phyloP scores from a whole-genome alignment of 2,329 filamentous ascomycete genomes.

The Epichloe amarillans region DNA sequence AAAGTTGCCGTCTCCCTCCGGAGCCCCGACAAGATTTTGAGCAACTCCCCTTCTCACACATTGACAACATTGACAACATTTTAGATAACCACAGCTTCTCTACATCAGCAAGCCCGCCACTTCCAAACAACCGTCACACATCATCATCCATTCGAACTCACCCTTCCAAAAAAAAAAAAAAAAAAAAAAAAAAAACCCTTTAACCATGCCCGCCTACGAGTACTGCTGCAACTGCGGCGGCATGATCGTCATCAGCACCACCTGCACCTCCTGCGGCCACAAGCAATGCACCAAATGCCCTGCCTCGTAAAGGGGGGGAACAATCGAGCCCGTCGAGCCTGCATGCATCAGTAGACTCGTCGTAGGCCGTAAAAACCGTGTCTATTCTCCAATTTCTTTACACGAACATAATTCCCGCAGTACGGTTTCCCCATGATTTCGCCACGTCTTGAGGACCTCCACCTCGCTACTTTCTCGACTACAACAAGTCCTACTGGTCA shows the following conservation, averaged over 20 bases:
- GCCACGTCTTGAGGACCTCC: neutral
- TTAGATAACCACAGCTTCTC: too few species aligned
- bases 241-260: conserved; percentile 44
- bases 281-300: conserved; percentile 35
- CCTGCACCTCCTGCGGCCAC: conserved; percentile 37
- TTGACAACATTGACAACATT: too few species aligned
- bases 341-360: too few species aligned
- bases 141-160: neutral
- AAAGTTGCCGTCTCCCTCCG: neutral
- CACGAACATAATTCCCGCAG: neutral
- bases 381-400: neutral
- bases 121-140: neutral
- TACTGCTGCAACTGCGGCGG: conserved; percentile 43
- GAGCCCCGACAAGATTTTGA: neutral
- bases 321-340: too few species aligned
- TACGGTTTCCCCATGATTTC: neutral
- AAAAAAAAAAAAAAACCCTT: neutral
- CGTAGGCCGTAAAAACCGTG: too few species aligned
- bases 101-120: too few species aligned
- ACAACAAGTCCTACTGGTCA: too few species aligned
- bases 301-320: neutral
- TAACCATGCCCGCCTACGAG: conserved; percentile 30
- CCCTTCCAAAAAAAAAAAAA: neutral
- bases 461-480: neutral
- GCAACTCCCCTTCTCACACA: neutral